A percentile compares a stretch with the other conserved stretches of the same genome.
Evolutionary conservation across 2,329 filamentous ascomycete species (phyloP).

Genomic region (Hypoxylon sp.): DNA sequence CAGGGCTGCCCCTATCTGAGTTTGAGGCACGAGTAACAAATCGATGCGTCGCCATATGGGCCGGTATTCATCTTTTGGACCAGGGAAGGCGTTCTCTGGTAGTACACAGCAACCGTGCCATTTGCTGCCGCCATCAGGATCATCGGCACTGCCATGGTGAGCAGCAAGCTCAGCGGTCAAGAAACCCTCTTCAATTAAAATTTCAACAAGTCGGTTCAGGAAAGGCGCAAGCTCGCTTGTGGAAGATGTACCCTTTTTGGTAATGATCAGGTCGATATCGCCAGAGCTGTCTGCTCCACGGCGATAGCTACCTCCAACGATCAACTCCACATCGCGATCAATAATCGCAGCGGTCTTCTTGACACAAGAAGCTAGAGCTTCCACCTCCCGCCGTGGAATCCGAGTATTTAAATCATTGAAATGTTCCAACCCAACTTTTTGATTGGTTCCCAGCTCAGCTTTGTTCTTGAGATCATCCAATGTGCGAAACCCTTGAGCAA

Average conservation of each 20-base stretch:
- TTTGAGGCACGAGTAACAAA: constrained; percentile 83
- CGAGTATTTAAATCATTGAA: constrained; percentile 84
- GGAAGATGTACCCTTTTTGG: constrained; percentile 71
- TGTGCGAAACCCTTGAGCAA: constrained; percentile 80
- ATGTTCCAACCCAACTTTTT: constrained; percentile 82
- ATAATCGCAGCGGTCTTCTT: constrained; percentile 69
- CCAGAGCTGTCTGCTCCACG: constrained; percentile 81
- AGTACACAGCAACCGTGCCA: constrained; percentile 91
- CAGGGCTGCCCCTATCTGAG: constrained; percentile 85
- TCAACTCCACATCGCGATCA: constrained; percentile 76
- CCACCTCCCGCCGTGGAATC: constrained; percentile 84
- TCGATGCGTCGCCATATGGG: constrained; percentile 85
- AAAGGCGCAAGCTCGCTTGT: constrained; percentile 72
- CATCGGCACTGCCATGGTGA: constrained; percentile 59
- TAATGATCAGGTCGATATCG: constrained; percentile 90
- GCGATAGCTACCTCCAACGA: constrained; percentile 88
- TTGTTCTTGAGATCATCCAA: constrained; percentile 77
- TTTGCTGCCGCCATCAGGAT: constrained; percentile 74
- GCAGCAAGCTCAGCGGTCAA: constrained; percentile 79
- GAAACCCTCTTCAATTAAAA: constrained; percentile 74
- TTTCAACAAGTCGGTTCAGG: constrained; percentile 73
- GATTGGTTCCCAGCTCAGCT: constrained; percentile 76
- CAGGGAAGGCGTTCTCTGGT: constrained; percentile 60
- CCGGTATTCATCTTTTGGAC: constrained; percentile 50
- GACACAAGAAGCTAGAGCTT: constrained; percentile 77